These are phyloP conservation scores for Suaeda aralocaspica DNA, from an alignment of 148 eudicot genomes.

Conservation along the genomic window DNA sequence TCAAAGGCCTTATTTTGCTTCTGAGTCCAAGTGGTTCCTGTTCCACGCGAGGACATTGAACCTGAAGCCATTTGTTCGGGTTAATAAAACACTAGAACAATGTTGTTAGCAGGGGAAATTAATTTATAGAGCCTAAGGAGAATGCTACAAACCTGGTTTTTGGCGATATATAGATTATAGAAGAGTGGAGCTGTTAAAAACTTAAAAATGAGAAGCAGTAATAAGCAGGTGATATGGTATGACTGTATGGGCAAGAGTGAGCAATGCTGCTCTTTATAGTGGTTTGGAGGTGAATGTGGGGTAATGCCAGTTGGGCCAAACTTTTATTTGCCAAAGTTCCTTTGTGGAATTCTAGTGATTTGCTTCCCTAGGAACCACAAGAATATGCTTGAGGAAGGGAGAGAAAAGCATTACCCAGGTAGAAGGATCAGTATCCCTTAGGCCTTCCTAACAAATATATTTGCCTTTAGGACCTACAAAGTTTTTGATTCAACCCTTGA, in stretches of 20 bases:
- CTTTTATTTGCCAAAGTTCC: slow-evolving; percentile 1
- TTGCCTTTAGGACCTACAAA: background rate
- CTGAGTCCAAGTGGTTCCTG: slow-evolving; percentile 37
- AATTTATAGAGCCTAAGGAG: background rate
- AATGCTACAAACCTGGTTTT: slow-evolving; percentile 1
- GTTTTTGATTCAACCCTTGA: no score
- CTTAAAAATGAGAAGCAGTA: slow-evolving; percentile 9
- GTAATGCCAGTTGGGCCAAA: slow-evolving; percentile 47
- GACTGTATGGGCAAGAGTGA: slow-evolving; percentile 43
- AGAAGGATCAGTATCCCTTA: slow-evolving; percentile 35
- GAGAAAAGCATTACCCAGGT: slow-evolving; percentile 10
- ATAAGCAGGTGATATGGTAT: slow-evolving; percentile 30
- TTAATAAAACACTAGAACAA: background rate
- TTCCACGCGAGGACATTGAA: slow-evolving; percentile 28
- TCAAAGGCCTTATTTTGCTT: slow-evolving; percentile 59
- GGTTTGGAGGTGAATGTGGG: slow-evolving; percentile 48
- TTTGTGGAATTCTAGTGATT: slow-evolving; percentile 35
- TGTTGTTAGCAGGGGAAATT: background rate
- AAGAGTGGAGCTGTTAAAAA: no score
- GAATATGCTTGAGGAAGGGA: slow-evolving; percentile 22
- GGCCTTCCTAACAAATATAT: slow-evolving; percentile 2
- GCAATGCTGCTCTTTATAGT: slow-evolving; percentile 50
- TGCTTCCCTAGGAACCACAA: slow-evolving; percentile 47
- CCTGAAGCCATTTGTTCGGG: slow-evolving; percentile 33
- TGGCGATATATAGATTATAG: background rate